Evolutionary conservation across 495 filamentous ascomycete genomes (phyloP).

Genomic region (Hypomontagnella monticulosa): DNA sequence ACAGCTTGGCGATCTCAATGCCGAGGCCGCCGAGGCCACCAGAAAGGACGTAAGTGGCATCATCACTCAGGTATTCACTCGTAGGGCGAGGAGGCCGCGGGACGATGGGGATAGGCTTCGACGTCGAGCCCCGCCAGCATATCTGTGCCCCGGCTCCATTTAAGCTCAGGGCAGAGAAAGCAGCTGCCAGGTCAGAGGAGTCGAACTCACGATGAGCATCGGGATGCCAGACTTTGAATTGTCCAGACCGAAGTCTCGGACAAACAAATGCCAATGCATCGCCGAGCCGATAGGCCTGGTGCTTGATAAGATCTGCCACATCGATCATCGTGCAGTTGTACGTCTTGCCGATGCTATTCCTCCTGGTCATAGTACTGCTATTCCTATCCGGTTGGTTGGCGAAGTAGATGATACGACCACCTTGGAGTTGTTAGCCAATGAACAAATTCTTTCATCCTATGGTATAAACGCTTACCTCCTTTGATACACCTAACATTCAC

Average conservation of each 20-base stretch:
- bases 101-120: slow-evolving; percentile 16
- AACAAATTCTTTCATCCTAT: neutral
- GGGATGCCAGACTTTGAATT: slow-evolving; percentile 2
- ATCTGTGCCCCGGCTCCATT: slow-evolving; percentile 7
- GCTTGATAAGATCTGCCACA: slow-evolving; percentile 13
- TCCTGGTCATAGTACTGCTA: neutral
- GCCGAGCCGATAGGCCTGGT: slow-evolving; percentile 16
- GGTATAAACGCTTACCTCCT: slow-evolving; percentile 20
- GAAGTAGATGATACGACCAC: slow-evolving; percentile 32
- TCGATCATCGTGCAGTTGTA: slow-evolving; percentile 27
- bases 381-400: slow-evolving; percentile 22
- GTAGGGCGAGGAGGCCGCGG: slow-evolving; percentile 8
- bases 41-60: slow-evolving; percentile 51
- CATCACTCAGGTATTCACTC: slow-evolving; percentile 22
- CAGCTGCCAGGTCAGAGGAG: slow-evolving; percentile 20
- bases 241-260: neutral
- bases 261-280: slow-evolving; percentile 15
- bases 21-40: slow-evolving; percentile 55
- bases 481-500: slow-evolving; percentile 26
- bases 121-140: slow-evolving; percentile 15
- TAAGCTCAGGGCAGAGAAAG: slow-evolving; percentile 11
- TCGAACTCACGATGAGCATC: slow-evolving; percentile 9
- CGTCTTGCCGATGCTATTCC: slow-evolving; percentile 5
- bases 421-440: slow-evolving; percentile 24
- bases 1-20: slow-evolving; percentile 31